phyloP scores from a whole-genome alignment of 768 basidiomycete genomes.

The Punctularia strigosozonata region DNA sequence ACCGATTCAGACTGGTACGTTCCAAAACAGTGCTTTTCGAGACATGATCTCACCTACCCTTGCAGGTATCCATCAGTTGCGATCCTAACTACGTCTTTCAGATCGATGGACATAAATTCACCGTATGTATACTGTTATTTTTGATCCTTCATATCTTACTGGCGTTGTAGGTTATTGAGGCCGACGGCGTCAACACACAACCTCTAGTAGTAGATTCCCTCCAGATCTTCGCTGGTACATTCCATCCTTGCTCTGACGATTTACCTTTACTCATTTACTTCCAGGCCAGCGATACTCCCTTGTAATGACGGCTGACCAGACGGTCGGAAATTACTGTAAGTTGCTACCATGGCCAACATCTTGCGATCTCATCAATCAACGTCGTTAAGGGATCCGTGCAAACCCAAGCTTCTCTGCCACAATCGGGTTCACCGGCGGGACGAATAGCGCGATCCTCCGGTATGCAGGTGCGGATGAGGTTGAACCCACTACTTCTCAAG shows the following conservation, averaged over 20 bases:
- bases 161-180: conserved; percentile 34
- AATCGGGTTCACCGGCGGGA: conserved; percentile 17
- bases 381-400: conserved; percentile 16
- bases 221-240: conserved; percentile 30
- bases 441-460: conserved; percentile 27
- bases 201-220: conserved; percentile 27
- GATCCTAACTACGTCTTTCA: conserved; percentile 28
- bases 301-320: conserved; percentile 24
- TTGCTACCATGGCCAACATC: too few species aligned
- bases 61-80: conserved; percentile 11
- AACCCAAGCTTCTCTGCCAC: conserved; percentile 10
- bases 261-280: too few species aligned
- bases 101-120: conserved; percentile 25
- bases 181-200: conserved; percentile 21
- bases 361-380: too few species aligned
- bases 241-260: too few species aligned
- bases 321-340: conserved; percentile 29
- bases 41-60: conserved; percentile 12
- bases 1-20: too few species aligned
- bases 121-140: too few species aligned
- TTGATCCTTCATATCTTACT: too few species aligned
- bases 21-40: too few species aligned
- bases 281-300: conserved; percentile 18
- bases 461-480: conserved; percentile 20
- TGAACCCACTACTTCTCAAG: conserved; percentile 19